Conservation (phyloP, 768 basidiomycete species). For the Mycena olivaceomarginata region DNA sequence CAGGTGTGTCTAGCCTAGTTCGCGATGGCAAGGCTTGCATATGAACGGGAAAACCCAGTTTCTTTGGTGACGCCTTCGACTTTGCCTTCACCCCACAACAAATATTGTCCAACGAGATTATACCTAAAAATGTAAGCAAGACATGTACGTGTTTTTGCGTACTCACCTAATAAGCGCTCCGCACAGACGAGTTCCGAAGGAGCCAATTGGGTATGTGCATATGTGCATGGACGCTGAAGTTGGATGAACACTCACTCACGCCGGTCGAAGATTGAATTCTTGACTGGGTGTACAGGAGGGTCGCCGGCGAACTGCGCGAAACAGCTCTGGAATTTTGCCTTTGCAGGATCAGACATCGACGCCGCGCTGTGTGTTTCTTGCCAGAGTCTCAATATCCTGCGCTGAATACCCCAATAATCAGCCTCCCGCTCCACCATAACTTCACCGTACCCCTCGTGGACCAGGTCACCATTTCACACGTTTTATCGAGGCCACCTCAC, state of each 20-base stretch:
- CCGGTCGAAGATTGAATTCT: constrained; percentile 65
- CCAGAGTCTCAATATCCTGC: not conserved
- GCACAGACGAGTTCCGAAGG: constrained; percentile 72
- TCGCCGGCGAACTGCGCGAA: constrained; percentile 62
- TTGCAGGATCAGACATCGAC: constrained; percentile 71
- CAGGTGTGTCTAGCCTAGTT: constrained; percentile 55
- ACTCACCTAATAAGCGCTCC: not conserved
- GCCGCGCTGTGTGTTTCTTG: constrained; percentile 54
- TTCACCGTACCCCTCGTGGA: constrained; percentile 68
- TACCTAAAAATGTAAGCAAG: constrained; percentile 63
- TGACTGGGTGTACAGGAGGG: constrained; percentile 71
- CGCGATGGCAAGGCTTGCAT: not conserved
- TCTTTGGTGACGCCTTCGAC: constrained; percentile 68
- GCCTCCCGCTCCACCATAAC: constrained; percentile 68
- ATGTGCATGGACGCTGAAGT: not conserved
- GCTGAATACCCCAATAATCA: constrained; percentile 38
- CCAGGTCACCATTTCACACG: constrained; percentile 57
- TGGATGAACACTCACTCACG: constrained; percentile 3
- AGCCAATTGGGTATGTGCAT: constrained; percentile 66
- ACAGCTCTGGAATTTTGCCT: constrained; percentile 75
- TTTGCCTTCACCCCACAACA: constrained; percentile 64
- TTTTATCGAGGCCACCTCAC: not conserved
- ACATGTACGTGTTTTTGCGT: not conserved
- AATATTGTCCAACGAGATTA: constrained; percentile 57
- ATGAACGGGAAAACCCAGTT: constrained; percentile 54